phyloP scores from a whole-genome alignment of 768 basidiomycete genomes.

The Naganishia kalamii region DNA sequence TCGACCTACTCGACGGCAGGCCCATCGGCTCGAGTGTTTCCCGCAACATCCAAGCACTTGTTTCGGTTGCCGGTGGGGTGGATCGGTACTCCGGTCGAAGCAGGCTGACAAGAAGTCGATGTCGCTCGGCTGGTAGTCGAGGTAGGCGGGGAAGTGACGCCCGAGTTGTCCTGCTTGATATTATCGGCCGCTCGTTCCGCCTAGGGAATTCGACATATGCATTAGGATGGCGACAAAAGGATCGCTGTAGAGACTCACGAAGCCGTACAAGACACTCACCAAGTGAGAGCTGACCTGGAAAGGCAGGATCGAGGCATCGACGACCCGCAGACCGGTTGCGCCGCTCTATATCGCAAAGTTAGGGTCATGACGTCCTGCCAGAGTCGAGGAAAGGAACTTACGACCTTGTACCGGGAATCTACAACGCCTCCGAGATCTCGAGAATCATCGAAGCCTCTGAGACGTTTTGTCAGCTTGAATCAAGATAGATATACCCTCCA shows the following conservation, averaged over 20 bases:
- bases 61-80: conserved; percentile 29
- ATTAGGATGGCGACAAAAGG: background rate
- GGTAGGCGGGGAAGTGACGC: background rate
- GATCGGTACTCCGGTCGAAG: conserved; percentile 27
- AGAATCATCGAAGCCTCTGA: conserved; percentile 33
- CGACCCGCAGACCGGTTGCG: conserved; percentile 32
- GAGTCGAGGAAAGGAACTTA: conserved; percentile 14
- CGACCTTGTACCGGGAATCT: conserved; percentile 31
- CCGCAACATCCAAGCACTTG: conserved; percentile 32
- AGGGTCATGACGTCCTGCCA: background rate
- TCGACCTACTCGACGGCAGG: conserved; percentile 26
- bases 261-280: conserved; percentile 36
- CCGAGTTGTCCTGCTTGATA: conserved; percentile 34
- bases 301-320: conserved; percentile 37
- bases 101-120: conserved; percentile 17
- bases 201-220: conserved; percentile 1
- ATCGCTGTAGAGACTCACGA: conserved; percentile 25
- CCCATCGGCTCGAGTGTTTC: conserved; percentile 21
- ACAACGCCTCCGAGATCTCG: conserved; percentile 36
- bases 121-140: background rate
- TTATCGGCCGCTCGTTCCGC: conserved; percentile 37
- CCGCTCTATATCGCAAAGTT: conserved; percentile 27
- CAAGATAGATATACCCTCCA: too few species aligned
- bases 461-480: too few species aligned
- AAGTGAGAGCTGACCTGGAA: conserved; percentile 40